Evolutionary conservation across 306 rosid genomes (phyloP).

Genomic region (Dryas drummondii): DNA sequence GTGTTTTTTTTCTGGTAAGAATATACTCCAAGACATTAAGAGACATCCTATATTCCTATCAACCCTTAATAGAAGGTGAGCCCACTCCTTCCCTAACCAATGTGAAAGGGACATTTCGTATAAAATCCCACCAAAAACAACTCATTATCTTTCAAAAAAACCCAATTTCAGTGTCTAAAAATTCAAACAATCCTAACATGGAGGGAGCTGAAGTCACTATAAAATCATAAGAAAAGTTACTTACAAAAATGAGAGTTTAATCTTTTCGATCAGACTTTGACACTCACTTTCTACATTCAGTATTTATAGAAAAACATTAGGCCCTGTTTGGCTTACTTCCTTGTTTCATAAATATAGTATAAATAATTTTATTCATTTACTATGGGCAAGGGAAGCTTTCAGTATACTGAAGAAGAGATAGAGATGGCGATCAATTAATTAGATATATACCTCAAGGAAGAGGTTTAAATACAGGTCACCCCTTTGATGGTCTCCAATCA

Average conservation of each 20-base stretch:
- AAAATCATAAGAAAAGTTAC: neutral
- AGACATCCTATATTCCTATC: neutral
- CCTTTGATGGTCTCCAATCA: slow-evolving; percentile 56
- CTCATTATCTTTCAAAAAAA: neutral
- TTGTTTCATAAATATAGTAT: no score
- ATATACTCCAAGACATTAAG: neutral
- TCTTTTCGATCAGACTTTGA: neutral
- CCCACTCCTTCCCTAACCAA: neutral
- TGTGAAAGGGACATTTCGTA: neutral
- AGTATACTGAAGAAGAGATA: neutral
- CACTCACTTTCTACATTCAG: no score
- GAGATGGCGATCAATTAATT: neutral
- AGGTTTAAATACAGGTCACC: slow-evolving; percentile 59
- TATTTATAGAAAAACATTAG: no score
- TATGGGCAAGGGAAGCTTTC: no score
- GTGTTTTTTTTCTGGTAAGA: neutral
- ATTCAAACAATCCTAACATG: neutral
- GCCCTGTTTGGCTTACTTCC: no score
- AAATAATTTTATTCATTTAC: no score
- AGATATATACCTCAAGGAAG: slow-evolving; percentile 58
- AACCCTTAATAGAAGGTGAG: neutral
- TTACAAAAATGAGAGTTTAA: neutral
- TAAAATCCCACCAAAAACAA: neutral
- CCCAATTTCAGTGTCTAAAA: neutral
- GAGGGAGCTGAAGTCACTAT: neutral